These are phyloP conservation scores for Mycena haematopus DNA, from an alignment of 768 basidiomycete species.

Conservation along the genomic window DNA sequence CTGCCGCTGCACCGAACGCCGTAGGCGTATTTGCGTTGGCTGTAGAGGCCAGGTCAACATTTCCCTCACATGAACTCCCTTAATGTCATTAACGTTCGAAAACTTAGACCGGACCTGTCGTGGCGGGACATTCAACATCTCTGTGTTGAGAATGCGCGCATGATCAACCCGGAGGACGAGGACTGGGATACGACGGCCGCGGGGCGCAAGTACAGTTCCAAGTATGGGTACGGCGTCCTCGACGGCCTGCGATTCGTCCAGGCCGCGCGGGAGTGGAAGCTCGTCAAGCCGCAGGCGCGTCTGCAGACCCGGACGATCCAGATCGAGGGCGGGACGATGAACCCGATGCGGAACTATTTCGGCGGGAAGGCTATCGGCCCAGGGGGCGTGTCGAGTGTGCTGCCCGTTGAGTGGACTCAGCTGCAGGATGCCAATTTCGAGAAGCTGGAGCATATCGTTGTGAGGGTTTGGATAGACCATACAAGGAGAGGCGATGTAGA, in stretches of 20 bases:
- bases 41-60: slow-evolving; percentile 74
- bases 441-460: slow-evolving; percentile 87
- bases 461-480: slow-evolving; percentile 92
- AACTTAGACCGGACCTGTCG: slow-evolving; percentile 81
- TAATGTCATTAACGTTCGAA: slow-evolving; percentile 4
- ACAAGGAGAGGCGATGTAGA: slow-evolving; percentile 88
- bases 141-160: slow-evolving; percentile 74
- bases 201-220: slow-evolving; percentile 77
- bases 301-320: slow-evolving; percentile 77
- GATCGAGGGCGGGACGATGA: slow-evolving; percentile 65
- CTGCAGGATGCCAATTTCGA: slow-evolving; percentile 83
- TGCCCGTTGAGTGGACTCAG: slow-evolving; percentile 72
- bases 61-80: slow-evolving; percentile 4
- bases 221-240: slow-evolving; percentile 92
- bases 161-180: slow-evolving; percentile 87
- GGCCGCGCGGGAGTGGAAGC: slow-evolving; percentile 80
- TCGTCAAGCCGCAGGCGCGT: slow-evolving; percentile 96
- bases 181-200: slow-evolving; percentile 89
- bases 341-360: slow-evolving; percentile 54
- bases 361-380: slow-evolving; percentile 72
- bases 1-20: slow-evolving; percentile 96
- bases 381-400: slow-evolving; percentile 68
- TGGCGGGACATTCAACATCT: slow-evolving; percentile 98
- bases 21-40: slow-evolving; percentile 93
- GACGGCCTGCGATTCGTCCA: slow-evolving; percentile 84